Evolutionary conservation across 78 protist genomes (phyloP).

Genomic region (Tieghemostelium lacteum): DNA sequence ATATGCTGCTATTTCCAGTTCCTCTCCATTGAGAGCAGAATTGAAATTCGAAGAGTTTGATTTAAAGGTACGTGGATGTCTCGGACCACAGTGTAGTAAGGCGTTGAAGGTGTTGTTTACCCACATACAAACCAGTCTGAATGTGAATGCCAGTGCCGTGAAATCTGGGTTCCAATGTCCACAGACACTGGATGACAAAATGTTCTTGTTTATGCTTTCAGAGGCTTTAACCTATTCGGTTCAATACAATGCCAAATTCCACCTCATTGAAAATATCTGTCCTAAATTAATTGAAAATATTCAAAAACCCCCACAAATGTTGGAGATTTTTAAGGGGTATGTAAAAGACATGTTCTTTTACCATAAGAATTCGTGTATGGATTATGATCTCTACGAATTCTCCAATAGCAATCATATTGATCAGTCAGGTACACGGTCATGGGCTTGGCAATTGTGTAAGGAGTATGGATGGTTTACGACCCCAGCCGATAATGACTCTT

Average conservation of each 20-base stretch:
- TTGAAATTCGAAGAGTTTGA: constrained; percentile 28
- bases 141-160: neutral
- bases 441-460: constrained; percentile 73
- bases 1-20: constrained; percentile 46
- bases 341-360: constrained; percentile 53
- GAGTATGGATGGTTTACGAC: constrained; percentile 71
- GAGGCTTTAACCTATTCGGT: constrained; percentile 59
- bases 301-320: neutral
- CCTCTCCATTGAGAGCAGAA: constrained; percentile 53
- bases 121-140: constrained; percentile 12
- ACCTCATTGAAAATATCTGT: constrained; percentile 27
- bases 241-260: constrained; percentile 52
- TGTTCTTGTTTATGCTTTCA: constrained; percentile 52
- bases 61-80: constrained; percentile 21
- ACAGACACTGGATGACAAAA: constrained; percentile 26
- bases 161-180: constrained; percentile 31
- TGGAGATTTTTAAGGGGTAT: constrained; percentile 26
- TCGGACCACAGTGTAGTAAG: constrained; percentile 27
- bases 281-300: constrained; percentile 26
- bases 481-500: constrained; percentile 21
- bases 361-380: constrained; percentile 42
- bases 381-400: constrained; percentile 42
- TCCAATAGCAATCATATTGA: constrained; percentile 22
- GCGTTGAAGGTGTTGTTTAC: constrained; percentile 9
- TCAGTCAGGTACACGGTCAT: constrained; percentile 41